Evolutionary conservation across 2,329 filamentous ascomycete genomes (phyloP).

Genomic region (Fusarium acutatum): DNA sequence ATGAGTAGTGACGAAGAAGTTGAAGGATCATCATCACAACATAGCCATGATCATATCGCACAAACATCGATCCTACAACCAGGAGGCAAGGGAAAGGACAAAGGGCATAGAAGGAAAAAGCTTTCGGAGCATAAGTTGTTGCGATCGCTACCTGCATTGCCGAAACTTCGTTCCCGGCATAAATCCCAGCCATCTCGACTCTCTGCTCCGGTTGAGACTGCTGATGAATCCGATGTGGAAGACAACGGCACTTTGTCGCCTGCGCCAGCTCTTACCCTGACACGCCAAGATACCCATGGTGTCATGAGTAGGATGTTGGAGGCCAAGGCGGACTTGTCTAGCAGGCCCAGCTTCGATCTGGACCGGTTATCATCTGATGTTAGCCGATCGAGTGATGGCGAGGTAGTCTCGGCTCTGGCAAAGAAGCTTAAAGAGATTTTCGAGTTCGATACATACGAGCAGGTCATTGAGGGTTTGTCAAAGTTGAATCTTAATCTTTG

Average conservation of each 20-base stretch:
- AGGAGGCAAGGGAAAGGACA: constrained; percentile 45
- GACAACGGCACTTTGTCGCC: constrained; percentile 39
- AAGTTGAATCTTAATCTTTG: neutral
- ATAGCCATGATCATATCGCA: constrained; percentile 55
- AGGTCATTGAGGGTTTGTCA: constrained; percentile 77
- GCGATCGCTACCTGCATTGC: constrained; percentile 70
- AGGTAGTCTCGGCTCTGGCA: constrained; percentile 68
- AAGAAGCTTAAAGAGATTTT: constrained; percentile 84
- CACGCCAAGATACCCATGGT: constrained; percentile 49
- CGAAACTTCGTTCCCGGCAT: constrained; percentile 54
- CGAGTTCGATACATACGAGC: constrained; percentile 80
- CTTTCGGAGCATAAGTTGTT: constrained; percentile 72
- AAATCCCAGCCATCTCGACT: constrained; percentile 54
- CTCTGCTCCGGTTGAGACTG: constrained; percentile 49
- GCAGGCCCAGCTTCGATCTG: constrained; percentile 66
- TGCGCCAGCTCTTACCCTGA: constrained; percentile 33
- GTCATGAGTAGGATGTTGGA: constrained; percentile 83
- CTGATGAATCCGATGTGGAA: constrained; percentile 41
- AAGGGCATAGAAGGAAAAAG: constrained; percentile 62
- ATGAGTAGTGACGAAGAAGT: constrained; percentile 86
- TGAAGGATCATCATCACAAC: constrained; percentile 56
- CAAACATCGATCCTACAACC: constrained; percentile 54
- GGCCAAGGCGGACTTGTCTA: constrained; percentile 70
- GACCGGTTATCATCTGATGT: constrained; percentile 56
- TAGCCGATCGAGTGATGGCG: constrained; percentile 44